Evolutionary conservation across 163 green algal species (phyloP), one percentile per base, ranked within the genome.

Genomic region (Chlorella variabilis): DNA sequence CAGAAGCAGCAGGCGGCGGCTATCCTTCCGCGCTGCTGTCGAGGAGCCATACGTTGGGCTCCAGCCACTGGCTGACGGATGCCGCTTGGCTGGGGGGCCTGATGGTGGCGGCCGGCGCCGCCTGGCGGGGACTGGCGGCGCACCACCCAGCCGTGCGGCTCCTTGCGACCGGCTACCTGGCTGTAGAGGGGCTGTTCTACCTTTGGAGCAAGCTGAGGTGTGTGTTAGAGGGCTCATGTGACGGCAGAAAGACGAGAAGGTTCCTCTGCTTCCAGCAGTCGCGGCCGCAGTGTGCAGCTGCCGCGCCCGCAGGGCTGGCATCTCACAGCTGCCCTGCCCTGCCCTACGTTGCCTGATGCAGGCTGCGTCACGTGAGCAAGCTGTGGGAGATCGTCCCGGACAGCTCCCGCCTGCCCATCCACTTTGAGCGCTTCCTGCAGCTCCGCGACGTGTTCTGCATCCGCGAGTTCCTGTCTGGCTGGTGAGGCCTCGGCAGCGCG

Each of bases 401-500:
- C 56, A 69, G 27, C 73, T 25, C 56, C 73, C 51, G 20, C 13
- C 59, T 80, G 25, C 33, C 27, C 1, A 27, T 34, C 41, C 66
- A 86, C 23, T 85, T 90, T 75, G 56, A 81, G 33, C 81, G 89
- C 25, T 91, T 93, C 63, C 58, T 92, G 23, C 20, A 51, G 18
- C 81, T 93, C 39, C 51, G 41, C 13, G 49, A 75, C 18, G 81
- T 88, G 18, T 85, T 93, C 21, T 63, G 45, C 29, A 81, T 93
- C 4, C 17, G 80, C 0, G 84, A 89, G n/a, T 93, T 91, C 80
- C 61, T 93, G 6, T 79, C n/a, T 4, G 89, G 89, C 68, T 93
- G 89, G 89, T 92, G 54, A 56, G 71, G 21, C 17, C 36, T 38
- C 8, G n/a, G 20, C 5, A 38, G 6, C 8, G 27, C 15, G 15